A percentile compares a stretch with the other conserved stretches of the same genome.
phyloP scores from a whole-genome alignment of 2,329 filamentous ascomycete species.

The Nigrospora oryzae region DNA sequence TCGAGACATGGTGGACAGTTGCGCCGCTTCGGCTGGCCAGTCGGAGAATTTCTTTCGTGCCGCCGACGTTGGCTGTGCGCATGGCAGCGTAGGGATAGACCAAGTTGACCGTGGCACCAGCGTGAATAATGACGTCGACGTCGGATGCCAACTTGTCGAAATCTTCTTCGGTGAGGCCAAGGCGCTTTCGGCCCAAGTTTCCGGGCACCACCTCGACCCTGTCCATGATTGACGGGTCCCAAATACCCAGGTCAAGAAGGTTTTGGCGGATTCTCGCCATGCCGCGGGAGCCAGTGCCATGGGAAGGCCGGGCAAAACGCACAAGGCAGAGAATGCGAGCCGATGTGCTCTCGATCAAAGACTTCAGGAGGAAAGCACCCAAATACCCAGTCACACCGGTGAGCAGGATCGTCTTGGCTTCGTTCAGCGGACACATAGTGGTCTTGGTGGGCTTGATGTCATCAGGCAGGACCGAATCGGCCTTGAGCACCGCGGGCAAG shows the following conservation, averaged over 20 bases:
- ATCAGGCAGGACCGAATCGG: slow-evolving; percentile 58
- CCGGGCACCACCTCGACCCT: slow-evolving; percentile 69
- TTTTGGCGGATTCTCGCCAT: slow-evolving; percentile 69
- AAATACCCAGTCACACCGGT: slow-evolving; percentile 72
- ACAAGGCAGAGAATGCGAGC: slow-evolving; percentile 67
- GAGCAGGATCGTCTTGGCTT: slow-evolving; percentile 61
- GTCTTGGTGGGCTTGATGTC: slow-evolving; percentile 54
- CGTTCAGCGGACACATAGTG: slow-evolving; percentile 48
- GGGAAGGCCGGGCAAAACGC: slow-evolving; percentile 59
- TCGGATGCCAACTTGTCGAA: slow-evolving; percentile 58
- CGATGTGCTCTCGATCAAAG: slow-evolving; percentile 58
- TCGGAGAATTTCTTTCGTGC: slow-evolving; percentile 67
- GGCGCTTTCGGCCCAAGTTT: slow-evolving; percentile 58
- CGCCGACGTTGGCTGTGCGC: slow-evolving; percentile 66
- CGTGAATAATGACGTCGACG: slow-evolving; percentile 68
- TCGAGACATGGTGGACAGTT: slow-evolving; percentile 71
- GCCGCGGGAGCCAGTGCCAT: slow-evolving; percentile 55
- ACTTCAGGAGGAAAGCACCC: slow-evolving; percentile 64
- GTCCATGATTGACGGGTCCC: slow-evolving; percentile 70
- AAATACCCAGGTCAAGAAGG: slow-evolving; percentile 68
- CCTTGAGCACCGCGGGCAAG: slow-evolving; percentile 58
- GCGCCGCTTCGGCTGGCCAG: slow-evolving; percentile 59
- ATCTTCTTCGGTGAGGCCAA: slow-evolving; percentile 57
- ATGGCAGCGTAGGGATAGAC: slow-evolving; percentile 76
- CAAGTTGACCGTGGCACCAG: slow-evolving; percentile 70